phyloP scores from a whole-genome alignment of 2,329 filamentous ascomycete species.

The Alternaria arborescens region DNA sequence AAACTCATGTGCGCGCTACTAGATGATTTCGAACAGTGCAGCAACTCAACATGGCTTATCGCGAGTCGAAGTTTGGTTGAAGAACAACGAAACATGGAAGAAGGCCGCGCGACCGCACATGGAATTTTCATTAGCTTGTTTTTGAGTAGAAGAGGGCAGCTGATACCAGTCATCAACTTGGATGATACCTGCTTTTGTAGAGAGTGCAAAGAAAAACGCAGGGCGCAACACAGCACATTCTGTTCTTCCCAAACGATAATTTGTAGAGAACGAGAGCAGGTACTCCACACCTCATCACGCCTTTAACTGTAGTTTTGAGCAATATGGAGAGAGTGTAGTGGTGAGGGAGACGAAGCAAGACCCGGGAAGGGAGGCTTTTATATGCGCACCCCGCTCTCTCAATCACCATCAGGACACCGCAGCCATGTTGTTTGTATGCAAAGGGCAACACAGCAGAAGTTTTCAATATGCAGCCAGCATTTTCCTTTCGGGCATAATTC shows the following conservation, averaged over 20 bases:
- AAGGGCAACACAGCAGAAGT: too few relatives aligned
- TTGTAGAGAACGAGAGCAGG: not conserved
- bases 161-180: not conserved
- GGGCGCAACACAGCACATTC: not conserved
- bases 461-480: accelerated
- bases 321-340: not conserved
- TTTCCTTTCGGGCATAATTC: accelerated
- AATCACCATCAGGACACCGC: too few relatives aligned
- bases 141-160: not conserved
- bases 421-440: not conserved
- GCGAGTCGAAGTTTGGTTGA: not conserved
- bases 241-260: too few relatives aligned
- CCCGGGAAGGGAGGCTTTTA: not conserved
- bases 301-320: not conserved
- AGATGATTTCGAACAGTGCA: not conserved
- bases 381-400: not conserved
- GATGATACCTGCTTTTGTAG: not conserved
- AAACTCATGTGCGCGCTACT: not conserved
- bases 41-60: not conserved
- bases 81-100: not conserved
- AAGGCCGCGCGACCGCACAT: not conserved
- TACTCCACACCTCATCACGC: not conserved
- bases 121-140: too few relatives aligned
- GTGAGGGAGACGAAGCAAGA: not conserved
- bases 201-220: not conserved